Conservation (phyloP, 495 filamentous ascomycete genomes). For the Thermochaetoides thermophila region DNA sequence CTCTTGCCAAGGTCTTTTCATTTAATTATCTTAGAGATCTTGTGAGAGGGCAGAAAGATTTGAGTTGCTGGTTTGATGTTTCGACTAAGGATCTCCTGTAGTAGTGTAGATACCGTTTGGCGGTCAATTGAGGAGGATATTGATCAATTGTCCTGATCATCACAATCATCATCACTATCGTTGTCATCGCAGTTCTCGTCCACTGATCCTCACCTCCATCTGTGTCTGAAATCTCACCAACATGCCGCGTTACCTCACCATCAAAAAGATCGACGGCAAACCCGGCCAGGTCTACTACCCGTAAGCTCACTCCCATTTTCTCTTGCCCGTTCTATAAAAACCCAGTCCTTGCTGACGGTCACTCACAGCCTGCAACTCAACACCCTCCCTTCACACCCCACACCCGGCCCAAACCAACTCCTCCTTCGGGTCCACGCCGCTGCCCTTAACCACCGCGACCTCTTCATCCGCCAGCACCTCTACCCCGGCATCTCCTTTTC, state of each 20-base stretch:
- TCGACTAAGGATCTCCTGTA: too few relatives aligned
- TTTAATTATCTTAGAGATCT: too few relatives aligned
- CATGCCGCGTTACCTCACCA: slow-evolving; percentile 33
- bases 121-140: too few relatives aligned
- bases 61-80: too few relatives aligned
- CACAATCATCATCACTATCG: not conserved
- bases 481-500: slow-evolving; percentile 73
- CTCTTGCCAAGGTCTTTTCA: not conserved
- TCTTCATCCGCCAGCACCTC: slow-evolving; percentile 81
- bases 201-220: not conserved
- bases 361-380: slow-evolving; percentile 45
- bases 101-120: too few relatives aligned
- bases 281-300: slow-evolving; percentile 80
- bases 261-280: slow-evolving; percentile 47
- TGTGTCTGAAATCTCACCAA: too few relatives aligned
- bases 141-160: too few relatives aligned
- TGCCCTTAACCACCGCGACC: slow-evolving; percentile 81
- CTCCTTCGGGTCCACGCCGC: slow-evolving; percentile 57
- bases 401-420: slow-evolving; percentile 47
- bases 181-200: not conserved
- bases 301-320: slow-evolving; percentile 19
- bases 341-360: not conserved
- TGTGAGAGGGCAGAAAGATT: too few relatives aligned
- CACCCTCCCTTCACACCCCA: slow-evolving; percentile 41
- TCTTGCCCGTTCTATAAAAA: not conserved